phyloP scores from a whole-genome alignment of 495 filamentous ascomycete species.

The Choiromyces venosus region DNA sequence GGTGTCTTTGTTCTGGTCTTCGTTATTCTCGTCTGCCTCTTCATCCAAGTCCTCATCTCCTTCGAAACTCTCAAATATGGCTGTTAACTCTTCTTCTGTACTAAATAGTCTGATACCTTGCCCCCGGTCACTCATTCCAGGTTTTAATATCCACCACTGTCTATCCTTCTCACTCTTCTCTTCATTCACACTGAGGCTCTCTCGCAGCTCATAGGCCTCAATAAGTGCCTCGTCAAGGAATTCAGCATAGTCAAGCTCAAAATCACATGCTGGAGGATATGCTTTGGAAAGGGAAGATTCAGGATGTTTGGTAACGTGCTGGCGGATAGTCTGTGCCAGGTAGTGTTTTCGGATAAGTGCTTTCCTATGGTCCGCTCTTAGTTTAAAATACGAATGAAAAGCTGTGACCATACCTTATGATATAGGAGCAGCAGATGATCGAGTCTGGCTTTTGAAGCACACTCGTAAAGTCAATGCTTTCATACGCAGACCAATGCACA shows the following conservation, averaged over 20 bases:
- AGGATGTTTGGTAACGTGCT: constrained; percentile 78
- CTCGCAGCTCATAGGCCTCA: constrained; percentile 79
- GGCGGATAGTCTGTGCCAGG: constrained; percentile 68
- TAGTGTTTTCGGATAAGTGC: constrained; percentile 97
- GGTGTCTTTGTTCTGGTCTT: constrained; percentile 26
- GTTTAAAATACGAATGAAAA: neutral
- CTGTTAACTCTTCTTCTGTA: constrained; percentile 68
- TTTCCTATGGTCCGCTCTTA: constrained; percentile 54
- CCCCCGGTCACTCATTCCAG: constrained; percentile 91
- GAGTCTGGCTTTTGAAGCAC: constrained; percentile 52
- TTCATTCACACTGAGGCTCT: constrained; percentile 63
- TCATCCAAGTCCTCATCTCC: constrained; percentile 58
- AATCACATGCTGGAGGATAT: constrained; percentile 68
- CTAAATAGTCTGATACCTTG: constrained; percentile 88
- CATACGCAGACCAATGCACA: constrained; percentile 83
- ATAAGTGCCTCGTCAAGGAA: constrained; percentile 89
- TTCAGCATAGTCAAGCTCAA: constrained; percentile 94
- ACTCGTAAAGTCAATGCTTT: constrained; percentile 74
- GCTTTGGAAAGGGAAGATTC: constrained; percentile 59
- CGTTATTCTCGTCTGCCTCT: constrained; percentile 40
- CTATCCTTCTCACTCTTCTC: constrained; percentile 47
- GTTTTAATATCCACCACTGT: constrained; percentile 98
- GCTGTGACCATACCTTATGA: constrained; percentile 52
- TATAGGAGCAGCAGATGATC: constrained; percentile 71
- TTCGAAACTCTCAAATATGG: constrained; percentile 87